Evolutionary conservation across 495 filamentous ascomycete genomes (phyloP), one percentile per base, ranked within the genome.

Genomic region (Xylaria nigripes): DNA sequence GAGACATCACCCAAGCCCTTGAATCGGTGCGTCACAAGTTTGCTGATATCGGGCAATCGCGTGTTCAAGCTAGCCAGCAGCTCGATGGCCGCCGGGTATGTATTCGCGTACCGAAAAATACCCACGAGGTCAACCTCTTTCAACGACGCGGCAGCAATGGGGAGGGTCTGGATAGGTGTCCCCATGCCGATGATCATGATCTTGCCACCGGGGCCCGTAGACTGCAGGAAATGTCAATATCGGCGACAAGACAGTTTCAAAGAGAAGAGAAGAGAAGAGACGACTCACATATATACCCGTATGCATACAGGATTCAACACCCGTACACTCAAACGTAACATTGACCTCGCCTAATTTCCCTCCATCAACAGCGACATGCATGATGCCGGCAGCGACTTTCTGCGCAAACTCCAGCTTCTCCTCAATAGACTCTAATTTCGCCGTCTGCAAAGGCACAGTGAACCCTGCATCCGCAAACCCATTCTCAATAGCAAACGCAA

Each of bases 101-200:
- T 86, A 51, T 89, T 85, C 46, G 87, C 89, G 57, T 97, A 97
- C 27, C 92, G 77, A 68, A 97, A 97, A 2, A 92, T 86, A 15
- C 92, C 92, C 12, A 94, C 77, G 8, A 97, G 78, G 71, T 97
- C 92, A 9, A 97, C 85, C 71, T 97, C 92, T n/a, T 89, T 81
- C 23, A 94, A 74, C 5, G 89, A 86, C 0, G 92, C 92, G 0
- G 87, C 86, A 6, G 85, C 89, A 49, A 96, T 81, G 3, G 90
- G 91, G 3, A 96, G 73, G 0, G 87, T 94, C 68, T 94, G 87
- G 43, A 94, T 76, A 1, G 92, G 90, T 42, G 78, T 86, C 19
- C 92, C 92, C 90, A 97, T 96, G n/a, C 92, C 92, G 49, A 97
- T 86, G 51, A 95, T 77, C 71, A 96, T 81, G 34, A 96, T 73